A percentile compares a stretch with the other conserved stretches of the same genome.
Evolutionary conservation across 108 stramenopile species (phyloP).

Genomic region (Ochromonas danica): DNA sequence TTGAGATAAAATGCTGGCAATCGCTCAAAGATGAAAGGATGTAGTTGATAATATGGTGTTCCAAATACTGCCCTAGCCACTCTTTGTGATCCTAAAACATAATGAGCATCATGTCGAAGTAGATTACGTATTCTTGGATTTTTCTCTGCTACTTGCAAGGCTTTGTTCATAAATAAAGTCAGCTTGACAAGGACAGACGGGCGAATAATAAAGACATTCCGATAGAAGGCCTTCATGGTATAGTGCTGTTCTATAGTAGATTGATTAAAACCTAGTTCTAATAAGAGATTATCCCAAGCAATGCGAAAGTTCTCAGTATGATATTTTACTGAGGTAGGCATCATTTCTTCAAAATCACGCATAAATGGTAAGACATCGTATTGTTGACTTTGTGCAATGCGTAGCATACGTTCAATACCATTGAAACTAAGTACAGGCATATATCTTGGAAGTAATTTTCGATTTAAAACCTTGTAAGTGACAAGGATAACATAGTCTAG

Average conservation of each 20-base stretch:
- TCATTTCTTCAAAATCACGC: background rate
- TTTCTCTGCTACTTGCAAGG: background rate
- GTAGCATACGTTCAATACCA: background rate
- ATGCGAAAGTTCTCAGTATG: background rate
- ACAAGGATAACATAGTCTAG: background rate
- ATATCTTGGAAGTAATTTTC: background rate
- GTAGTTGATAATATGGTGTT: background rate
- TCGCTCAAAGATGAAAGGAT: constrained; percentile 12
- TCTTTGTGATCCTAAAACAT: background rate
- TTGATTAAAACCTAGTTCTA: background rate
- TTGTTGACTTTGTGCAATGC: background rate
- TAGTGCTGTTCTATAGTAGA: background rate
- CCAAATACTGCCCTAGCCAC: background rate
- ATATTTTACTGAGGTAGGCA: background rate
- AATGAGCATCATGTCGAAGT: background rate
- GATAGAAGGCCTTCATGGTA: background rate
- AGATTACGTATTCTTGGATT: background rate
- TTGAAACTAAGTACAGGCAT: background rate
- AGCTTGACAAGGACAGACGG: background rate
- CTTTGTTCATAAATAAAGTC: background rate
- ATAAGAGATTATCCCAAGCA: background rate
- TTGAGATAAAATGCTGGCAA: background rate
- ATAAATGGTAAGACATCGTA: background rate
- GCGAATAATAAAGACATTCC: background rate
- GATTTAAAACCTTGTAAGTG: background rate